These are phyloP conservation scores for Mercurialis annua DNA, from an alignment of 345 rosid genomes.

Conservation along the genomic window DNA sequence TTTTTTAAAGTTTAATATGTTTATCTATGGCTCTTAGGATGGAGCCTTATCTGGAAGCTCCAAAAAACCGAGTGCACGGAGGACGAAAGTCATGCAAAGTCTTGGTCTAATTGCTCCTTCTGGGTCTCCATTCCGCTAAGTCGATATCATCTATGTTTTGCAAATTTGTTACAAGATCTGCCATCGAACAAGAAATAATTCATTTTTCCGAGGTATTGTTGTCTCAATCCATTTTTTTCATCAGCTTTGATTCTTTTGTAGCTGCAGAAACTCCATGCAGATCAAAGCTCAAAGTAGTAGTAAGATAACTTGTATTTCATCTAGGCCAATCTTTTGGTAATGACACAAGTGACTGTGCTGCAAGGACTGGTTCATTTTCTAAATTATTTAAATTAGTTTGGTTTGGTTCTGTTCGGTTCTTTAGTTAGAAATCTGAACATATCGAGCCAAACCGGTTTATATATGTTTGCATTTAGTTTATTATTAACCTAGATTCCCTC, in stretches of 20 bases:
- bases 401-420: too few species aligned
- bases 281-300: background rate
- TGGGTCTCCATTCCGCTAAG: conserved; percentile 53
- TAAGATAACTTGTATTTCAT: background rate
- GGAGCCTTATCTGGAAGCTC: conserved; percentile 16
- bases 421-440: too few species aligned
- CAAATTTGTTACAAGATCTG: background rate
- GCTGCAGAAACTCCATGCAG: background rate
- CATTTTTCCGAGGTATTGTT: background rate
- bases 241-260: background rate
- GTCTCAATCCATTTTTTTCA: background rate
- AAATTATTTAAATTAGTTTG: background rate
- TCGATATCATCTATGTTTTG: conserved; percentile 13
- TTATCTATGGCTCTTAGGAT: conserved; percentile 23
- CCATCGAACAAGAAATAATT: background rate
- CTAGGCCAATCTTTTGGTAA: background rate
- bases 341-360: background rate
- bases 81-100: conserved; percentile 55
- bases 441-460: too few species aligned
- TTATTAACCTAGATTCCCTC: too few species aligned
- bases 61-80: conserved; percentile 37
- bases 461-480: too few species aligned
- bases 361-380: too few species aligned
- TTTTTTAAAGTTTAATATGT: background rate
- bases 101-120: conserved; percentile 55